Evolutionary conservation across 257 asterid species (phyloP), one percentile per base, ranked within the genome.

Genomic region (Schizonepeta tenuifolia): DNA sequence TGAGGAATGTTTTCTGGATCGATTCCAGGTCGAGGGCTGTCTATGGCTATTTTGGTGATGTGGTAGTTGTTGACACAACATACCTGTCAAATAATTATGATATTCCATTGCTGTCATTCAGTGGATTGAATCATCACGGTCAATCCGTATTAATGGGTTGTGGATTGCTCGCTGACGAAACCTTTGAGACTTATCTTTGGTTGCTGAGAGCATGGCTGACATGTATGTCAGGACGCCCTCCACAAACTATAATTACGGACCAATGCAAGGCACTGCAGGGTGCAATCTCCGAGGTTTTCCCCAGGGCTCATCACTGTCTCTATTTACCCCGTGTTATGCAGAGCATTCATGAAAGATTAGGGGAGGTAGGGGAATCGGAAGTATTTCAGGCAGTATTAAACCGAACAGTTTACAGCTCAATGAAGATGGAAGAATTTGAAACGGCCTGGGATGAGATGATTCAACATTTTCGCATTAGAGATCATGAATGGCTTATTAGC

Each of bases 171-270:
- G 84, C 71, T 31, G 87, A 82, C 38, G 86, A 80, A 67, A 75
- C 81, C 24, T 20, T 65, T 9, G 91, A 82, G 75, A 64, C 87
- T 2, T 86, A 82, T 77, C 40, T 79, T 60, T 86, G 87, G 89
- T 67, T 86, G 76, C 65, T 86, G 83, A 84, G 85, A 74, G 86
- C 86, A 11, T 86, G 91, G 89, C 87, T 86, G 40, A 84, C 91
- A 21, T 84, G 87, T 59, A 76, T 80, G 85, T 54, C 66, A 0
- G 91, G 89, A 26, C 78, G 80, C 9, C 67, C 87, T 14, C 91
- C 91, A 21, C 87, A 78, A 78, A 84, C 86, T 46, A 74, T 84
- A 75, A 57, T 84, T 56, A 82, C 89, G 17, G 83, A 78, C 31
- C 76, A 74, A 62, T 75, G 89, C 76, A 82, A 73, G 71, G 75